Evolutionary conservation across 495 filamentous ascomycete species (phyloP), one percentile per base, ranked within the genome.

Genomic region (Trichoderma asperelloides): DNA sequence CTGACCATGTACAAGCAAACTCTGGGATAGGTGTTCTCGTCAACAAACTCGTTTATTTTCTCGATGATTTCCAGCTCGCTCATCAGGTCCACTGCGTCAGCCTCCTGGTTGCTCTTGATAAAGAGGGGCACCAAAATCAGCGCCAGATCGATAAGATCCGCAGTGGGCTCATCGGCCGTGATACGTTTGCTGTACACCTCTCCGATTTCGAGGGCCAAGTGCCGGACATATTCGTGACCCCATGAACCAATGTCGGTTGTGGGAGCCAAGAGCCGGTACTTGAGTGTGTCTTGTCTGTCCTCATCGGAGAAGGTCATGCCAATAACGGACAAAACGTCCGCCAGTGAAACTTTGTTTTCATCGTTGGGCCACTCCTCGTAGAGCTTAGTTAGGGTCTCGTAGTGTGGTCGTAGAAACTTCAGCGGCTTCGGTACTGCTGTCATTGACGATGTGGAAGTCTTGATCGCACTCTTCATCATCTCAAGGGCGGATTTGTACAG

Each of bases 241-340:
- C 95, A 99, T 13, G 93, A 96, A 49, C 89, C 92, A 73, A 97
- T 90, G 76, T 99, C 95, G 71, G 91, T 83, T 16, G 92, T 92
- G 55, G 93, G 93, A 30, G 93, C 88, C 40, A 96, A 84, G 21
- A 99, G 84, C 70, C 95, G 87, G 79, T 94, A 99, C 78, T 96
- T 98, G 68, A 99, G 85, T 43, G 94, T 96, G 76, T 98, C 96
- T 71, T 95, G 85, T 74, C 93, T 89, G 73, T 96, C 90, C 77
- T 98, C 96, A 71, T 98, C 95, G 65, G 94, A 95, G 77, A 93
- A 97, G 47, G 96, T 99, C 95, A 99, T 99, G 69, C 95, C 95
- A 66, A 99, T 89, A 25, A 99, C 94, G 7, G 95, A 98, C 18
- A 99, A 82, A 72, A 95, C 93, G 81, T 99, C 96, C 47, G 95